Conservation (phyloP, 2,329 filamentous ascomycete genomes). For the Bimuria novae-zelandiae region DNA sequence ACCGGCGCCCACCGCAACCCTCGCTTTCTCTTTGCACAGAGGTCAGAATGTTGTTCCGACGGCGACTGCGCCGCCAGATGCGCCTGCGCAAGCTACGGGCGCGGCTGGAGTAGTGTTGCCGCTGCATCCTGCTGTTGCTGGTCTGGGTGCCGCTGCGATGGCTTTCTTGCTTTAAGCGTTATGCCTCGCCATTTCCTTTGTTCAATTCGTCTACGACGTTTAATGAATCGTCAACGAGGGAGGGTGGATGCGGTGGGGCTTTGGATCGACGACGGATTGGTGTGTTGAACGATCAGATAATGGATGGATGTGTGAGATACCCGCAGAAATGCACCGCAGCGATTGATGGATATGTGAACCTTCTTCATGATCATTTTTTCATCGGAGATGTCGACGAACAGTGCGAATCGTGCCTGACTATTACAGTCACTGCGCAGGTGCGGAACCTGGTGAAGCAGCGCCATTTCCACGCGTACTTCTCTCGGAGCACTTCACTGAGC, state of each 20-base stretch:
- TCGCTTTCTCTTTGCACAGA: background rate
- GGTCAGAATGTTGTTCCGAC: background rate
- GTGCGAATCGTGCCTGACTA: background rate
- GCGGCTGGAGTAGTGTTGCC: constrained; percentile 23
- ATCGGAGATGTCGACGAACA: background rate
- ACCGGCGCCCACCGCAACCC: background rate
- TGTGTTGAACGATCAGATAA: constrained; percentile 3
- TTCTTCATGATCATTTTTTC: background rate
- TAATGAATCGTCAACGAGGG: background rate
- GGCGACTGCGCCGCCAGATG: background rate
- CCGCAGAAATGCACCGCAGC: constrained; percentile 2
- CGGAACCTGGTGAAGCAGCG: too few relatives aligned
- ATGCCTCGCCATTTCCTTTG: background rate
- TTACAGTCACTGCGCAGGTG: too few relatives aligned
- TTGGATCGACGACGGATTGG: background rate
- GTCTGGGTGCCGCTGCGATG: constrained; percentile 33
- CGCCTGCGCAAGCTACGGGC: constrained; percentile 3
- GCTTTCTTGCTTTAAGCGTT: constrained; percentile 22
- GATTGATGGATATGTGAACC: background rate
- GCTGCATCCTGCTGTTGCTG: constrained; percentile 29
- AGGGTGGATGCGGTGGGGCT: background rate
- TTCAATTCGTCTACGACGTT: constrained; percentile 4
- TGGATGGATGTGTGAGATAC: constrained; percentile 5
- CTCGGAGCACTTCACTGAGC: too few relatives aligned
- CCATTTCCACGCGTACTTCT: too few relatives aligned